Conservation (phyloP, 1,139 yeast species). For the Protomyces lactucae-debilis region DNA sequence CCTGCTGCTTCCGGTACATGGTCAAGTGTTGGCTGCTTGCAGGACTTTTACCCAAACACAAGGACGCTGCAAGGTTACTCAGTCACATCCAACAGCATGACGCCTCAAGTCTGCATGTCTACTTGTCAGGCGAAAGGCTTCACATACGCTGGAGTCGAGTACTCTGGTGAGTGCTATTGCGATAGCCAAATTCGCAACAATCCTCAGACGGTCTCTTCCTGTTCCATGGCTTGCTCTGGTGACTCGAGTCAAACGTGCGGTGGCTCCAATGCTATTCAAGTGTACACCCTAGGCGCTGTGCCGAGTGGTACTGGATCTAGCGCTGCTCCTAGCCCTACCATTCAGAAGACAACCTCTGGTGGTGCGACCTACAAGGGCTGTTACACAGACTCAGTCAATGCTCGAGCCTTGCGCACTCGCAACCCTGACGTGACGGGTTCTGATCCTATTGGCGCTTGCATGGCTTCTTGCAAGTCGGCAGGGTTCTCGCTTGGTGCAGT, state of each 20-base stretch:
- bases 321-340: background rate
- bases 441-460: slow-evolving; percentile 2
- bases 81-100: slow-evolving; percentile 7
- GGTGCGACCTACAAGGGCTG: slow-evolving; percentile 3
- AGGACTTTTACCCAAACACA: slow-evolving; percentile 5
- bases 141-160: background rate
- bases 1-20: background rate
- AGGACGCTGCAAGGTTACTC: slow-evolving; percentile 12
- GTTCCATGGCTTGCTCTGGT: background rate
- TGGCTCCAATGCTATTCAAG: background rate
- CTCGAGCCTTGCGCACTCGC: slow-evolving; percentile 6
- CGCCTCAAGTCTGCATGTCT: slow-evolving; percentile 1
- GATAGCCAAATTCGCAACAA: background rate
- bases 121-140: slow-evolving; percentile 4
- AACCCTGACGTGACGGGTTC: background rate
- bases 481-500: slow-evolving; percentile 26
- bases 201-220: background rate
- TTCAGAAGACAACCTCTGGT: background rate
- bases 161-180: slow-evolving; percentile 1
- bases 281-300: background rate
- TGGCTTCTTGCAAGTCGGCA: slow-evolving; percentile 9
- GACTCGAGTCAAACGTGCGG: background rate
- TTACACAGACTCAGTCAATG: slow-evolving; percentile 7
- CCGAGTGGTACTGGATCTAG: background rate
- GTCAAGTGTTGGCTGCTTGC: slow-evolving; percentile 1